Base-by-base conservation (phyloP, 2,329 filamentous ascomycete species). In the Colletotrichum viniferum region DNA sequence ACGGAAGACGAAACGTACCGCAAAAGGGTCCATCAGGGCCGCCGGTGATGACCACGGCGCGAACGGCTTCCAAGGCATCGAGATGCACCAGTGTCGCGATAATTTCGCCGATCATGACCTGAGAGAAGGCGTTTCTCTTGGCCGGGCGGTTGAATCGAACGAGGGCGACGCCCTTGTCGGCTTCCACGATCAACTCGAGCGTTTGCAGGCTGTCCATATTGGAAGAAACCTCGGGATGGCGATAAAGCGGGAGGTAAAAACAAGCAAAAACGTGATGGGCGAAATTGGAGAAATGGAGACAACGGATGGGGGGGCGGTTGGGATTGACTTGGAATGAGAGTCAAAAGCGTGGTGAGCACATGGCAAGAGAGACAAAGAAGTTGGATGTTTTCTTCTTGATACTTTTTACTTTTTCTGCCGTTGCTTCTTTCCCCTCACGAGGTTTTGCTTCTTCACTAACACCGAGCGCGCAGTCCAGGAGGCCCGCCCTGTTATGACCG, bases 51-150 rank as follows among this genome's bases (percentile, higher is more conserved):
- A 87, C 80, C 24, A 87, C 81, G 28, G 79, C 85, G 48, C 81
- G 80, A 60, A 86, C 80, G n/a, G 66, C 13, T n/a, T 76, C 70
- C 34, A 68, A 28, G 56, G 74, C 67, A 34, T 77, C 74, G 62
- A 77, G 74, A 13, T 76, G 70, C 34, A 28, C 30, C 32, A 77
- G 63, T 43, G 74, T 78, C 12, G 65, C 76, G 18, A 86, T 79
- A 6, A 90, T 81, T 62, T 90, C 84, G 71, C 80, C 79, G 77
- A 90, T 88, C 83, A 91, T 87, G 62, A 81, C 80, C 70, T 86
- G 84, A 3, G 89, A 91, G 73, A 92, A 87, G 12, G 91, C 90
- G 84, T 92, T 92, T 71, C 89, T 86, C 80, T 92, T 91, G 61
- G 86, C 84, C 3, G 89, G 90, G 4, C 90, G 86, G 81, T 90